A percentile compares a stretch with the other conserved stretches of the same genome.
These are phyloP conservation scores for Stachybotrys echinatus DNA, from an alignment of 2,329 filamentous ascomycete genomes.

Conservation along the genomic window DNA sequence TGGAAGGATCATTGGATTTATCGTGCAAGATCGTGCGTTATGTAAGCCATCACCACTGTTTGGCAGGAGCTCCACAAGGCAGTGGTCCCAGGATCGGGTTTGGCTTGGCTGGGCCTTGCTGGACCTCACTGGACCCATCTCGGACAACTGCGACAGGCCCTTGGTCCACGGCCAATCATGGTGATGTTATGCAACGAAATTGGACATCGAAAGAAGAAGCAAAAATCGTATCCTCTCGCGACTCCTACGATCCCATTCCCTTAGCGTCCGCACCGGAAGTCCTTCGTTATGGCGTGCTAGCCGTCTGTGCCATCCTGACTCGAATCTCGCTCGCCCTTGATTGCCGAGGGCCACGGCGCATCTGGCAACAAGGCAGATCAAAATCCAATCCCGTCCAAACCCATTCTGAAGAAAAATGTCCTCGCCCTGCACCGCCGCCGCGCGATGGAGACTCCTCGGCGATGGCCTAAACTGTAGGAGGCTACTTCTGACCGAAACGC, in stretches of 20 bases:
- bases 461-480: neutral
- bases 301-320: too few species aligned
- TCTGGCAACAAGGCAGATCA: too few species aligned
- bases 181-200: neutral
- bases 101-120: neutral
- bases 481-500: neutral
- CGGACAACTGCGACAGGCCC: neutral
- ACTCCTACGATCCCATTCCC: neutral
- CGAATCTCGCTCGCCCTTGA: too few species aligned
- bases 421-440: neutral
- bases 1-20: too few species aligned
- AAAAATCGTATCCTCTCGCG: neutral
- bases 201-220: too few species aligned
- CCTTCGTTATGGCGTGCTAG: too few species aligned
- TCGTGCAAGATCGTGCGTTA: neutral
- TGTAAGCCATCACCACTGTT: too few species aligned
- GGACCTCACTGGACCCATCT: neutral
- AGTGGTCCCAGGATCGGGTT: too few species aligned
- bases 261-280: too few species aligned
- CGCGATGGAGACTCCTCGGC: slow-evolving; percentile 7
- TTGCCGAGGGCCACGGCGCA: too few species aligned
- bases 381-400: too few species aligned
- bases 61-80: too few species aligned
- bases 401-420: neutral
- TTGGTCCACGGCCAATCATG: neutral